Conservation (phyloP, 495 filamentous ascomycete species). For the Xylaria bambusicola region DNA sequence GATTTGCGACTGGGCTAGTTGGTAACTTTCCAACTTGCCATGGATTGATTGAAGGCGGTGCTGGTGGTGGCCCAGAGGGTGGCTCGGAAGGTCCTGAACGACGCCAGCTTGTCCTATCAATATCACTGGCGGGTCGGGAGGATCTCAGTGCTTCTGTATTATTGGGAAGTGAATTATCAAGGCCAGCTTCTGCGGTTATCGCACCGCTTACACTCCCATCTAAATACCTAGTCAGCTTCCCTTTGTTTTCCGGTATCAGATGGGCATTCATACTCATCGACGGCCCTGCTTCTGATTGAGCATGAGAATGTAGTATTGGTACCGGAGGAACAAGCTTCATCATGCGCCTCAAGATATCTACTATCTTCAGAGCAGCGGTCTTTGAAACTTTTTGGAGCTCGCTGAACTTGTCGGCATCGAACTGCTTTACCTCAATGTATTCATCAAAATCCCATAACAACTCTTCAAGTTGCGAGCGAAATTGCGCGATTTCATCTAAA, state of each 20-base stretch:
- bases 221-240: constrained; percentile 30
- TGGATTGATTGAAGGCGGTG: constrained; percentile 22
- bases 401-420: constrained; percentile 39
- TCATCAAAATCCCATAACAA: constrained; percentile 48
- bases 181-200: constrained; percentile 31
- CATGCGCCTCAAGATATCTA: constrained; percentile 43
- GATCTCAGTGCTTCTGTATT: constrained; percentile 20
- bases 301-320: constrained; percentile 19
- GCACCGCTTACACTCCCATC: constrained; percentile 26
- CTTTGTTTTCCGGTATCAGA: constrained; percentile 23
- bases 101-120: constrained; percentile 28
- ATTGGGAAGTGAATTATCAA: constrained; percentile 24
- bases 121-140: constrained; percentile 22
- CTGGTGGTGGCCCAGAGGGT: constrained; percentile 31
- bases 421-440: constrained; percentile 40
- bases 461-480: constrained; percentile 40
- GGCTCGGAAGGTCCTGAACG: constrained; percentile 29
- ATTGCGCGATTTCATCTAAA: constrained; percentile 44
- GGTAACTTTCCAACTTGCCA: constrained; percentile 29
- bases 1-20: constrained; percentile 28
- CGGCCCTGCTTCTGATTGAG: constrained; percentile 21
- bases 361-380: constrained; percentile 38
- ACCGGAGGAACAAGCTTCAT: constrained; percentile 42
- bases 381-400: constrained; percentile 41
- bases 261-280: constrained; percentile 29